Percentiles rank a stretch among this genome's conserved stretches.
Evolutionary conservation across 192 early-diverging fungal genomes (phyloP).

Genomic region (Haplosporangium gracile): DNA sequence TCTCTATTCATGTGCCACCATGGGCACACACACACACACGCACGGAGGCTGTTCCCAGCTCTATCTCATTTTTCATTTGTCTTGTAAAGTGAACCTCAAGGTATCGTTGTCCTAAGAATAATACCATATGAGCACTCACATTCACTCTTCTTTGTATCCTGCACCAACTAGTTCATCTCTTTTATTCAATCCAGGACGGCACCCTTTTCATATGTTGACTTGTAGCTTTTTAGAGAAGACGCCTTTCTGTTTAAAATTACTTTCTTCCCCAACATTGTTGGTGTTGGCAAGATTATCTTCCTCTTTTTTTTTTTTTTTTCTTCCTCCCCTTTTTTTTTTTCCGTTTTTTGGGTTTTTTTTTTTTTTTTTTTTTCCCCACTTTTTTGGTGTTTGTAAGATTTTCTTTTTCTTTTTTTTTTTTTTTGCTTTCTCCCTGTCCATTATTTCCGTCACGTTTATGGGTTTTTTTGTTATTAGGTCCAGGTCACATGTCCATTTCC

Average conservation of each 20-base stretch:
- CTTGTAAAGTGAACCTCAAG: background rate
- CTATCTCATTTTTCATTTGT: background rate
- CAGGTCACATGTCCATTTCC: too few relatives aligned
- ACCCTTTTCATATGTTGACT: background rate
- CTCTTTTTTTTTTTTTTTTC: too few relatives aligned
- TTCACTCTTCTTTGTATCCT: background rate
- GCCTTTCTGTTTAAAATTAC: background rate
- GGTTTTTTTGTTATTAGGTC: background rate
- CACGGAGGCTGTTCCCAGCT: conserved; percentile 2
- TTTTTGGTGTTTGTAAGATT: too few relatives aligned
- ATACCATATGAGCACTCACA: background rate
- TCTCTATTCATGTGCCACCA: background rate
- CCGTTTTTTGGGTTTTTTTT: too few relatives aligned
- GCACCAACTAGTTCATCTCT: background rate
- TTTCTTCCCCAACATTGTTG: background rate
- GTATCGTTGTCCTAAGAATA: background rate
- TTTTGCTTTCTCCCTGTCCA: background rate
- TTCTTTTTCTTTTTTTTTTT: too few relatives aligned
- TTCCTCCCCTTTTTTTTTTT: too few relatives aligned
- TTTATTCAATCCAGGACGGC: background rate
- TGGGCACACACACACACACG: background rate
- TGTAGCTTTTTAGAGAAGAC: background rate
- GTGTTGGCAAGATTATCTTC: too few relatives aligned
- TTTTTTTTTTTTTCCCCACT: background rate
- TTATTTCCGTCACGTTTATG: background rate